Base-by-base conservation (phyloP, 116 monocot species). In the Dioscorea cayenensis region DNA sequence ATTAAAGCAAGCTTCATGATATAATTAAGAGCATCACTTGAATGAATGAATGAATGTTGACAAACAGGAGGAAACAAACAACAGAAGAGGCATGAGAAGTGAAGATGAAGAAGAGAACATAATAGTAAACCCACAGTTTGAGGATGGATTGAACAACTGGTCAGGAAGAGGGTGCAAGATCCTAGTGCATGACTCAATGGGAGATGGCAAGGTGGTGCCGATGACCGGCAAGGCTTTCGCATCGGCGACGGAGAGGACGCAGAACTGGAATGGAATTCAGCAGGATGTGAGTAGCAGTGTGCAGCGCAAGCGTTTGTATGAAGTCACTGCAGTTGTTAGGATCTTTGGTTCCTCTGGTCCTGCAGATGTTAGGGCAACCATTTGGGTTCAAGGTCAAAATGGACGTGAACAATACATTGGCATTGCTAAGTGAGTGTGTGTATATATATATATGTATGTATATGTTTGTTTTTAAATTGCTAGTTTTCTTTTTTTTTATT, bases 151-250 rank as follows among this genome's bases (percentile, higher is more conserved):
- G 20, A 83, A 75, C 32, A 75, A 84, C 51, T 90, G 90, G 90
- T 73, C 90, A 0, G 86, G 79, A 17, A 84, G 78, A 75, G 82
- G 84, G 22, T 90, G 90, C 90, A 82, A 82, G 51, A 84, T 90
- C 71, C 55, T 73, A 11, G 38, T 82, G 36, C 78, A 82, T 23
- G 80, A 86, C 51, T 86, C 84, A 3, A 70, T 90, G 80, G 82
- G 68, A 27, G 81, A 80, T 22, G 86, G 84, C 1, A 90, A 84
- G 64, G 69, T 90, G 32, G 50, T 76, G 48, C 87, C 90, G 28
- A 14, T 72, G 55, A 76, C 6, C 21, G 86, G 87, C 19, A 90
- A 76, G 59, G 75, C 60, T 70, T 90, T 86, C 51, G 84, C 77
- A 35, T 74, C 90, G 21, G 73, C 84, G 8, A 80, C 78, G 0